Conservation (phyloP, 305 asterid genomes). For the Fraxinus xanthoxyloides region DNA sequence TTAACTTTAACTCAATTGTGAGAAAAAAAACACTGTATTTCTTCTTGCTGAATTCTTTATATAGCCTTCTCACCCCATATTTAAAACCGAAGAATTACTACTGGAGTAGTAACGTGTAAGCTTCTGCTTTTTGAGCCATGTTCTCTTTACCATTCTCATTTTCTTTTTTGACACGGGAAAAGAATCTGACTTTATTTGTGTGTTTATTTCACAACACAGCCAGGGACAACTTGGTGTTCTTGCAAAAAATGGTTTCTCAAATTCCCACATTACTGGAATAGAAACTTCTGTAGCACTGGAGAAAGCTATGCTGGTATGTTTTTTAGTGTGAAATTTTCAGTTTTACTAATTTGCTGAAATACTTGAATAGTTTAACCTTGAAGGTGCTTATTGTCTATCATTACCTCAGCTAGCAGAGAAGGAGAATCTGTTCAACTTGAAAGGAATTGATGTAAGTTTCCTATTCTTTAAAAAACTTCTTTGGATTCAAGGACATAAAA, state of each 20-base stretch:
- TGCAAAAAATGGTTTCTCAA: slow-evolving; percentile 33
- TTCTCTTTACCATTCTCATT: neutral
- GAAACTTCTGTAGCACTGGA: slow-evolving; percentile 30
- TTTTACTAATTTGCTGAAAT: neutral
- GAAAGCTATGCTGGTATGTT: slow-evolving; percentile 72
- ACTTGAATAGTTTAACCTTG: neutral
- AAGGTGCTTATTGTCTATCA: neutral
- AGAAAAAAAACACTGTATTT: neutral
- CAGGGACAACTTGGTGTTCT: slow-evolving; percentile 56
- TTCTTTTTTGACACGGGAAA: slow-evolving; percentile 1
- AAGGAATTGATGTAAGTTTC: slow-evolving; percentile 67
- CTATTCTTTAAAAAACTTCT: neutral
- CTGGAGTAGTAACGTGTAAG: slow-evolving; percentile 13
- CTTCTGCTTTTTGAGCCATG: slow-evolving; percentile 17
- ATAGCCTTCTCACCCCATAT: slow-evolving; percentile 7
- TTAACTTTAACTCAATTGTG: too few relatives aligned
- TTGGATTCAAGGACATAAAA: neutral
- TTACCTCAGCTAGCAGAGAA: slow-evolving; percentile 69
- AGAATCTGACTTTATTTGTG: slow-evolving; percentile 14
- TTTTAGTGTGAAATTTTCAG: neutral
- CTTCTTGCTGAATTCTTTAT: slow-evolving; percentile 15
- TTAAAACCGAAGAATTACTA: neutral
- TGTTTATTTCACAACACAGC: slow-evolving; percentile 28
- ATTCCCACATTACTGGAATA: slow-evolving; percentile 28
- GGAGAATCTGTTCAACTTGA: slow-evolving; percentile 53